Evolutionary conservation across 441 rosid genomes (phyloP).

Genomic region (Populus hybrid): DNA sequence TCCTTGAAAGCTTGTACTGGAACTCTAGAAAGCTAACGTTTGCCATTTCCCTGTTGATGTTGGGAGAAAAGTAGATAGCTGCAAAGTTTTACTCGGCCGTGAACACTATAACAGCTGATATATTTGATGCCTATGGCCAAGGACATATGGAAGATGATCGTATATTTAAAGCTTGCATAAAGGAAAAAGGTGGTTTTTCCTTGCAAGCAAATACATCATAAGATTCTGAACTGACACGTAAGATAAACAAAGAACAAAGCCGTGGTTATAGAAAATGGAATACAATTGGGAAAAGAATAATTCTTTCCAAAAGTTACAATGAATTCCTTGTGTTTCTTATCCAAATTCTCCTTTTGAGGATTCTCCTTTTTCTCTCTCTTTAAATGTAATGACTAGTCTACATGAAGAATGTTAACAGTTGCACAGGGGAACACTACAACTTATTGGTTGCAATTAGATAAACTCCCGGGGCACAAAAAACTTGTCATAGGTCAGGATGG

Average conservation of each 20-base stretch:
- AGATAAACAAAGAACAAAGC: conserved; percentile 18
- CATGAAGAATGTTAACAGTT: conserved; percentile 12
- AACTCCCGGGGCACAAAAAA: conserved; percentile 11
- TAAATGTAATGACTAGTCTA: conserved; percentile 5
- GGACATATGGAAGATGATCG: neutral
- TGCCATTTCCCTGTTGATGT: conserved; percentile 28
- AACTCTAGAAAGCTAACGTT: conserved; percentile 57
- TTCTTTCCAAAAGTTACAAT: conserved; percentile 30
- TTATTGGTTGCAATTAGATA: conserved; percentile 6
- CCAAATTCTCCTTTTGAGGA: conserved; percentile 10
- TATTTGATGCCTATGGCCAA: neutral
- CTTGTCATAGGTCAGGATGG: conserved; percentile 42
- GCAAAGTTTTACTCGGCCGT: neutral
- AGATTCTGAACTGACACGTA: conserved; percentile 23
- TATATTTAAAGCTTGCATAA: neutral
- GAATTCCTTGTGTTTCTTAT: conserved; percentile 20
- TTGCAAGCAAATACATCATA: conserved; percentile 16
- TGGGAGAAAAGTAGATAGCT: neutral
- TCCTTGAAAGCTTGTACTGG: conserved; percentile 65
- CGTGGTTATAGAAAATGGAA: conserved; percentile 10
- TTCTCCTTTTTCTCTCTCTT: conserved; percentile 14
- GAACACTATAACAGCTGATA: neutral
- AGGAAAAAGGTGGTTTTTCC: conserved; percentile 14
- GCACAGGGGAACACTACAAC: conserved; percentile 12
- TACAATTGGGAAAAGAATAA: conserved; percentile 30